A percentile compares a stretch with the other conserved stretches of the same genome.
These are phyloP conservation scores for Endocalyx cinctus DNA, from an alignment of 2,329 filamentous ascomycete genomes.

Conservation along the genomic window DNA sequence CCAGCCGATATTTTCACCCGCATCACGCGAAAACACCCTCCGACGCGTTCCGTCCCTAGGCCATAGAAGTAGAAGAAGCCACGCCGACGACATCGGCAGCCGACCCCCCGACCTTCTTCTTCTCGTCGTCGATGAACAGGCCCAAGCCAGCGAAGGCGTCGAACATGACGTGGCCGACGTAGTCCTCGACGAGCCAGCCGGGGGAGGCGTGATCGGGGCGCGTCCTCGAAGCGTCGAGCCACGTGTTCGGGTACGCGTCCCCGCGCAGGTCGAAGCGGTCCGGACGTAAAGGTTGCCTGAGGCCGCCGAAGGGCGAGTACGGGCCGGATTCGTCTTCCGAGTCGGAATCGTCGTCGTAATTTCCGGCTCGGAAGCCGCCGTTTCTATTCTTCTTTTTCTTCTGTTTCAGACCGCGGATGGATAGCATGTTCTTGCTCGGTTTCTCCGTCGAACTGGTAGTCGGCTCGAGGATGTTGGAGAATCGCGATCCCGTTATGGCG, in stretches of 20 bases:
- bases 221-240: slow-evolving; percentile 62
- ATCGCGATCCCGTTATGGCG: slow-evolving; percentile 33
- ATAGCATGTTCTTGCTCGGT: slow-evolving; percentile 36
- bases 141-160: slow-evolving; percentile 88
- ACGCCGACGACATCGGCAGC: too few species aligned
- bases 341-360: slow-evolving; percentile 35
- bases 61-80: slow-evolving; percentile 4
- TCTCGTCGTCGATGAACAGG: slow-evolving; percentile 81
- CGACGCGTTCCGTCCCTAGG: slow-evolving; percentile 32
- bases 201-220: slow-evolving; percentile 67
- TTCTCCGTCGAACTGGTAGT: too few species aligned
- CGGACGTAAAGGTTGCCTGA: slow-evolving; percentile 55
- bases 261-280: slow-evolving; percentile 64
- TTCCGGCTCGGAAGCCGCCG: too few species aligned
- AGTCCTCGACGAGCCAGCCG: slow-evolving; percentile 80
- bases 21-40: too few species aligned
- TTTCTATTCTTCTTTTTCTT: too few species aligned
- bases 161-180: slow-evolving; percentile 73
- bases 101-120: slow-evolving; percentile 34
- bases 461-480: slow-evolving; percentile 11
- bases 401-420: slow-evolving; percentile 76
- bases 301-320: slow-evolving; percentile 84
- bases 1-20: too few species aligned
- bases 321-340: slow-evolving; percentile 61
- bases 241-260: slow-evolving; percentile 63